phyloP scores from a whole-genome alignment of 768 basidiomycete species.

The Lactarius quietus region DNA sequence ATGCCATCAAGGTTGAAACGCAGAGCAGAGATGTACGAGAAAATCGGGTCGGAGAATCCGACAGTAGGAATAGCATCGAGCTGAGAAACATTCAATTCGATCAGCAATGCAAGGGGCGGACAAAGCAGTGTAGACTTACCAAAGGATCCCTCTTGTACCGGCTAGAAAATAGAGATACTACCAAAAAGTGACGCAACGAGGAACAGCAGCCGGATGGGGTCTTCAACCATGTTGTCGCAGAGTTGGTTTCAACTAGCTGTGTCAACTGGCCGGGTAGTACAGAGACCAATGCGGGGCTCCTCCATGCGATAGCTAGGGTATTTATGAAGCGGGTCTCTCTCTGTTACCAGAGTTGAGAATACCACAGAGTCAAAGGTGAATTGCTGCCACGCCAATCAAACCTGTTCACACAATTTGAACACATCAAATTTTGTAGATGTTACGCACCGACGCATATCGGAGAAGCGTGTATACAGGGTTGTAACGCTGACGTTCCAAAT shows the following conservation, averaged over 20 bases:
- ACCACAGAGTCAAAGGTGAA: background rate
- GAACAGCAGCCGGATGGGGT: too few species aligned
- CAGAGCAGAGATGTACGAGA: background rate
- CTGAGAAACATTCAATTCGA: background rate
- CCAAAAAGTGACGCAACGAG: too few species aligned
- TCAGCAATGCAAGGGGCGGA: background rate
- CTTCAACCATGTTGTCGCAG: background rate
- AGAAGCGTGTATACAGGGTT: too few species aligned
- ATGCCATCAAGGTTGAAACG: background rate
- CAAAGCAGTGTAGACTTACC: background rate
- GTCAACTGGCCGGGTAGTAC: background rate
- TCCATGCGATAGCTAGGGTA: background rate
- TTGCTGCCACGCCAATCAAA: too few species aligned
- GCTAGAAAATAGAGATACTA: too few species aligned
- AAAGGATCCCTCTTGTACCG: too few species aligned
- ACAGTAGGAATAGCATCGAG: background rate
- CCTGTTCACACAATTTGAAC: too few species aligned
- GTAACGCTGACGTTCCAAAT: too few species aligned
- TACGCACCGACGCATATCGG: too few species aligned
- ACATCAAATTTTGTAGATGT: too few species aligned
- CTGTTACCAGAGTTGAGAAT: background rate
- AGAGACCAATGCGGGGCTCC: background rate
- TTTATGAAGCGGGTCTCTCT: too few species aligned
- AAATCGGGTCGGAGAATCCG: background rate
- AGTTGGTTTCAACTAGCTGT: background rate